These are phyloP conservation scores for Fusarium napiforme DNA, from an alignment of 2,329 filamentous ascomycete species.

Conservation along the genomic window DNA sequence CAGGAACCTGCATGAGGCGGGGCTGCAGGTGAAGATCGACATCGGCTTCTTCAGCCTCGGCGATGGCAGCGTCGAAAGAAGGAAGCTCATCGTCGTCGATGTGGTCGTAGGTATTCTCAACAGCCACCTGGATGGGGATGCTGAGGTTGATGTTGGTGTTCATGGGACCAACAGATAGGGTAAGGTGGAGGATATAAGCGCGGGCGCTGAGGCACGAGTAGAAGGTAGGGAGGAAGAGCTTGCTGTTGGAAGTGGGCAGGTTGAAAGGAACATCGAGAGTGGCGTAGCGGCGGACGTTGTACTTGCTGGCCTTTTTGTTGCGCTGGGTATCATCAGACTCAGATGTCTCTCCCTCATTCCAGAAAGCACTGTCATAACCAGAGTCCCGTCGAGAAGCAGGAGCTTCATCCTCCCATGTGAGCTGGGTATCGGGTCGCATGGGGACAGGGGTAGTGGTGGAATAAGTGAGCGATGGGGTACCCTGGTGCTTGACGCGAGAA, in stretches of 20 bases:
- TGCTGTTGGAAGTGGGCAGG: constrained; percentile 59
- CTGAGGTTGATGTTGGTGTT: constrained; percentile 57
- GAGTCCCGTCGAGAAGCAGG: constrained; percentile 59
- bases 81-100: constrained; percentile 53
- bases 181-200: constrained; percentile 64
- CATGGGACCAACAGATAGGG: constrained; percentile 55
- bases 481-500: constrained; percentile 53
- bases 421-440: constrained; percentile 48
- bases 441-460: constrained; percentile 57
- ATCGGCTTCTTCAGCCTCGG: constrained; percentile 55
- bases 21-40: constrained; percentile 57
- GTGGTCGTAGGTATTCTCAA: constrained; percentile 52
- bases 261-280: constrained; percentile 60
- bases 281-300: constrained; percentile 54
- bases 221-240: constrained; percentile 66
- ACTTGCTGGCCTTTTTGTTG: constrained; percentile 45
- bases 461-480: constrained; percentile 59
- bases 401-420: constrained; percentile 56
- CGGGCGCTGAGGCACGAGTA: constrained; percentile 68
- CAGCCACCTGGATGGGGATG: constrained; percentile 64
- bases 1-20: constrained; percentile 52
- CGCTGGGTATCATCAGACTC: constrained; percentile 45
- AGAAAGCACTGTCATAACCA: constrained; percentile 60
- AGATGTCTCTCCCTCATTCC: constrained; percentile 49
- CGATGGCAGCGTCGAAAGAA: constrained; percentile 61